phyloP scores from a whole-genome alignment of 2,329 filamentous ascomycete species.

The Neophaeococcomyces aloes region DNA sequence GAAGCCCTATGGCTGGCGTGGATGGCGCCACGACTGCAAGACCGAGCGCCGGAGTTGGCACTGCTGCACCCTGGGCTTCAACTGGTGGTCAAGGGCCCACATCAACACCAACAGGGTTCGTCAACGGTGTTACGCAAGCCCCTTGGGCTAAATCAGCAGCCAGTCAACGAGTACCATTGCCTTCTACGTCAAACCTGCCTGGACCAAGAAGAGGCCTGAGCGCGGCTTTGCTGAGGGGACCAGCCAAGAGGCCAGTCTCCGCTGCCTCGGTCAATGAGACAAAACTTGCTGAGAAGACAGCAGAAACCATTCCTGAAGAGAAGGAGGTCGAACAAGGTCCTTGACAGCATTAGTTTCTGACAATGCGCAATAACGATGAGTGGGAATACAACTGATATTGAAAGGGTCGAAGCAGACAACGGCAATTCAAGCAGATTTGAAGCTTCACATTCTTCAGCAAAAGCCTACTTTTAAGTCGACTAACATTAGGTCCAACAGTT shows the following conservation, averaged over 20 bases:
- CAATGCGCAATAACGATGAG: neutral
- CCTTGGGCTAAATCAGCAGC: slow-evolving; percentile 18
- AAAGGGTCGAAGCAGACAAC: too few species aligned
- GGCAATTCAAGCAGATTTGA: too few species aligned
- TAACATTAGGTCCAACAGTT: too few species aligned
- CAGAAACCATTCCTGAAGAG: slow-evolving; percentile 2
- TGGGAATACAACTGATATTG: too few species aligned
- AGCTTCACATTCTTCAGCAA: too few species aligned
- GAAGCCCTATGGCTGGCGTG: slow-evolving; percentile 14
- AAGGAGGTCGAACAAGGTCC: neutral
- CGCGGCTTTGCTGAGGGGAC: neutral
- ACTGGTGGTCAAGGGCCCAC: slow-evolving; percentile 9
- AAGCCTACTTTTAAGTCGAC: too few species aligned
- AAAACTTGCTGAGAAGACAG: neutral
- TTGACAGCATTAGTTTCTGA: neutral
- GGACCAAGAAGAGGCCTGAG: neutral
- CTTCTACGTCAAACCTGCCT: neutral
- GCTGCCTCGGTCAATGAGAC: neutral
- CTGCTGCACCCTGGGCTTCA: slow-evolving; percentile 21
- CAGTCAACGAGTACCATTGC: neutral
- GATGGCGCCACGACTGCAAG: slow-evolving; percentile 10
- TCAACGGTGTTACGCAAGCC: slow-evolving; percentile 21
- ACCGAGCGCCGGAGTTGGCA: slow-evolving; percentile 6
- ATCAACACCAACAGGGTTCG: slow-evolving; percentile 17
- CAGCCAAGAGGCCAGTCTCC: neutral